These are phyloP conservation scores for Trichosporon faecale DNA, from an alignment of 1,284 basidiomycete species.

Conservation along the genomic window DNA sequence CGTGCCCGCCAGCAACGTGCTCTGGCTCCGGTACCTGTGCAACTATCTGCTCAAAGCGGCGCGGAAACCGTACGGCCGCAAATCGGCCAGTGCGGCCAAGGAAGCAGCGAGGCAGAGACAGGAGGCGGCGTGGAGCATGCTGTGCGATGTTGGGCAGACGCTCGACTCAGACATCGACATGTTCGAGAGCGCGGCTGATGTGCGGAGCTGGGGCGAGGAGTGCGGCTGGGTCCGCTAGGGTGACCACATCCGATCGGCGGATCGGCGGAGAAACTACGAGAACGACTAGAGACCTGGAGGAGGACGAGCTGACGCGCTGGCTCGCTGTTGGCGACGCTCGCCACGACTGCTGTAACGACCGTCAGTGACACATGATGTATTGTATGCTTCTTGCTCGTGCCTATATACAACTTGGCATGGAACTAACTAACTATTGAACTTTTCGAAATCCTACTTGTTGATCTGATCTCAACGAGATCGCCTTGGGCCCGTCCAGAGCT, in stretches of 20 bases:
- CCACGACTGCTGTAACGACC: neutral
- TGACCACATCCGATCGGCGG: neutral
- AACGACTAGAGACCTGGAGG: neutral
- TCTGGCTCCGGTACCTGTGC: conserved; percentile 49
- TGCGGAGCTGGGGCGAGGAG: neutral
- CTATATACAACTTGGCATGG: neutral
- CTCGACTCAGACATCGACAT: neutral
- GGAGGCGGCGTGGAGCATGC: conserved; percentile 22
- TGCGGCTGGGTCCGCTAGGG: neutral
- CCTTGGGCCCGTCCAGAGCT: neutral
- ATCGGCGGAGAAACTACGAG: neutral
- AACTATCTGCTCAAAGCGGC: conserved; percentile 33
- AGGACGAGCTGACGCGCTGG: neutral
- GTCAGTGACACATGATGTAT: neutral
- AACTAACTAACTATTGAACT: neutral
- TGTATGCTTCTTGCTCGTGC: neutral
- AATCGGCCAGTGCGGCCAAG: conserved; percentile 8
- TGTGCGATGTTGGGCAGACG: conserved; percentile 15
- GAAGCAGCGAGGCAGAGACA: conserved; percentile 11
- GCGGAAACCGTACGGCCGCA: conserved; percentile 29
- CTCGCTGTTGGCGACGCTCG: too few species aligned
- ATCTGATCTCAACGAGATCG: neutral
- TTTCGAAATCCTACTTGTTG: neutral
- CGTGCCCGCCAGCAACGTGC: conserved; percentile 18
- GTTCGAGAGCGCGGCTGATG: neutral